Evolutionary conservation across 2,329 filamentous ascomycete genomes (phyloP).

Genomic region (Helotiales sp.): DNA sequence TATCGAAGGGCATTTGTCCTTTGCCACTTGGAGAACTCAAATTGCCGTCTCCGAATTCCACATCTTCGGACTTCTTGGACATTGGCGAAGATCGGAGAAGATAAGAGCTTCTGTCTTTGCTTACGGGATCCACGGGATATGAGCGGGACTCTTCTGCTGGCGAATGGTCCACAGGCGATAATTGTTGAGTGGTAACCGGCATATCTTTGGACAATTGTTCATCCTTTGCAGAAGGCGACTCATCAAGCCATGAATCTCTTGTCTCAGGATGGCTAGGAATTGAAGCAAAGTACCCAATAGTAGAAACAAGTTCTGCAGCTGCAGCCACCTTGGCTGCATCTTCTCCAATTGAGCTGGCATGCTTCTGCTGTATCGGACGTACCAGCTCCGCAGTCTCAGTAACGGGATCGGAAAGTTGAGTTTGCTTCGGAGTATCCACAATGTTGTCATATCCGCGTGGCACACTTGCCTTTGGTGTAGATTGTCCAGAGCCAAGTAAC

Average conservation of each 20-base stretch:
- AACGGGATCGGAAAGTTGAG: not conserved
- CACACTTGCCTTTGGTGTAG: slow-evolving; percentile 62
- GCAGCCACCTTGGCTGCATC: slow-evolving; percentile 30
- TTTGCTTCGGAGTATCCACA: slow-evolving; percentile 1
- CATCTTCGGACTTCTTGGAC: slow-evolving; percentile 29
- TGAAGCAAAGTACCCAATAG: slow-evolving; percentile 36
- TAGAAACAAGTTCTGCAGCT: slow-evolving; percentile 32
- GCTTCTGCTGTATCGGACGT: slow-evolving; percentile 15
- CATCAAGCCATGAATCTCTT: slow-evolving; percentile 26
- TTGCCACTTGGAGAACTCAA: slow-evolving; percentile 25
- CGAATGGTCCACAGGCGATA: slow-evolving; percentile 20
- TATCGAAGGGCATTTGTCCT: slow-evolving; percentile 11
- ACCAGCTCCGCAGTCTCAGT: not conserved
- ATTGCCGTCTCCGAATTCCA: slow-evolving; percentile 7
- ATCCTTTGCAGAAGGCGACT: slow-evolving; percentile 24
- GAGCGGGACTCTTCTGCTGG: slow-evolving; percentile 41
- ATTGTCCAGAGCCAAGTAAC: slow-evolving; percentile 65
- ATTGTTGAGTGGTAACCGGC: not conserved
- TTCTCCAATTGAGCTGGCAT: slow-evolving; percentile 11
- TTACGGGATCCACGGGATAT: slow-evolving; percentile 48
- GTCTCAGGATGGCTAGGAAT: slow-evolving; percentile 37
- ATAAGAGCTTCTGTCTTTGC: slow-evolving; percentile 51
- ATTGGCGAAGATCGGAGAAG: slow-evolving; percentile 48
- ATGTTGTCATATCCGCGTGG: not conserved
- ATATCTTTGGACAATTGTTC: not conserved